These are phyloP conservation scores for Artemisia argyi DNA, from an alignment of 129 eudicot genomes.

Conservation along the genomic window DNA sequence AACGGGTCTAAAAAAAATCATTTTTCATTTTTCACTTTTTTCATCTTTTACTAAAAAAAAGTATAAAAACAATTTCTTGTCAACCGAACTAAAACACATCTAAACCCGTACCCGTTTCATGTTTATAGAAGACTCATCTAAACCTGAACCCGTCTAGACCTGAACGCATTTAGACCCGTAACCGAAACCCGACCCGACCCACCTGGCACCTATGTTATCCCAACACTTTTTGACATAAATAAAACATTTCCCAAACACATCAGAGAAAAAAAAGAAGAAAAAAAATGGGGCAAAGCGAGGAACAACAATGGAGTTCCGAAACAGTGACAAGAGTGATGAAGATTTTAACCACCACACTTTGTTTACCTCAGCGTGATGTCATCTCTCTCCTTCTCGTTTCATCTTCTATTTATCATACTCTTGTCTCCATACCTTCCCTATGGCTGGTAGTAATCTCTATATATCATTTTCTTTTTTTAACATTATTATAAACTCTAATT, in stretches of 20 bases:
- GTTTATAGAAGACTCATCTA: too few species aligned
- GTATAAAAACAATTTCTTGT: too few species aligned
- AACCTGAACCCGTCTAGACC: too few species aligned
- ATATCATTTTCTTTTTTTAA: not conserved
- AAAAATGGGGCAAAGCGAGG: slow-evolving; percentile 26
- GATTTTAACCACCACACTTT: slow-evolving; percentile 58
- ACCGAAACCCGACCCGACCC: too few species aligned
- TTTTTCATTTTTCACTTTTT: too few species aligned
- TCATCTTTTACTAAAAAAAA: too few species aligned
- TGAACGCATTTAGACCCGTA: too few species aligned
- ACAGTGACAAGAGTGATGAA: slow-evolving; percentile 72
- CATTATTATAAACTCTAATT: slow-evolving; percentile 8
- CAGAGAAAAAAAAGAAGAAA: not conserved
- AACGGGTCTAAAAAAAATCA: too few species aligned
- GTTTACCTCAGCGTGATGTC: slow-evolving; percentile 60
- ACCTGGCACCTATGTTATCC: too few species aligned
- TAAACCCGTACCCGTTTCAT: too few species aligned
- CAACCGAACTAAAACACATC: too few species aligned
- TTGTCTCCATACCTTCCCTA: slow-evolving; percentile 66
- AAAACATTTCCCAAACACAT: not conserved
- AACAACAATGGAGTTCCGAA: slow-evolving; percentile 60
- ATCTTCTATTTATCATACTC: slow-evolving; percentile 62
- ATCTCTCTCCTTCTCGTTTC: slow-evolving; percentile 66
- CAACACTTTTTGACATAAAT: too few species aligned
- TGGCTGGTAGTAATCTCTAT: slow-evolving; percentile 77